These are phyloP conservation scores for Hanseniaspora pseudoguilliermondii DNA, from an alignment of 805 yeast genomes.

Conservation along the genomic window DNA sequence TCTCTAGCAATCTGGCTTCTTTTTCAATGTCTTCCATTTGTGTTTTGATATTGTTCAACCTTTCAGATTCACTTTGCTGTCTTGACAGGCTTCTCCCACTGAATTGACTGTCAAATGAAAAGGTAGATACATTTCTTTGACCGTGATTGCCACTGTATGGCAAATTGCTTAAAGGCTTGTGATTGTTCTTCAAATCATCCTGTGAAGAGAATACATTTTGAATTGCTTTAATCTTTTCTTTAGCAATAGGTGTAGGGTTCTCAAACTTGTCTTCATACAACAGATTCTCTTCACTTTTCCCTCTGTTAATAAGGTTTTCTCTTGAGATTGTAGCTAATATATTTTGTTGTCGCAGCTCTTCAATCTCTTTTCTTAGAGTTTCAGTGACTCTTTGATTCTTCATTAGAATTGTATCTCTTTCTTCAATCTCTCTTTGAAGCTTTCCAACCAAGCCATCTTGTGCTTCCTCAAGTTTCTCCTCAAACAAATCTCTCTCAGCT, in stretches of 20 bases:
- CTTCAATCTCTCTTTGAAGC: slow-evolving; percentile 52
- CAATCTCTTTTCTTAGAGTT: slow-evolving; percentile 50
- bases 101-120: background rate
- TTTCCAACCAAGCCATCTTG: slow-evolving; percentile 68
- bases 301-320: background rate
- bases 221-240: slow-evolving; percentile 20
- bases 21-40: slow-evolving; percentile 75
- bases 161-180: slow-evolving; percentile 27
- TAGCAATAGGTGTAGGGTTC: slow-evolving; percentile 21
- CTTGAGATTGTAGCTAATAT: slow-evolving; percentile 49
- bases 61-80: slow-evolving; percentile 55
- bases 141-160: slow-evolving; percentile 22
- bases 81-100: background rate
- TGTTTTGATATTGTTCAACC: slow-evolving; percentile 61
- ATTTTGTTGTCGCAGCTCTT: slow-evolving; percentile 48
- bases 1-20: slow-evolving; percentile 76
- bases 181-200: slow-evolving; percentile 15
- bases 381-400: slow-evolving; percentile 54
- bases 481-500: slow-evolving; percentile 53
- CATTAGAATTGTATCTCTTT: slow-evolving; percentile 52
- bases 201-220: slow-evolving; percentile 25
- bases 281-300: slow-evolving; percentile 9
- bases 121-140: slow-evolving; percentile 25
- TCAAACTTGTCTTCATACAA: slow-evolving; percentile 1
- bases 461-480: slow-evolving; percentile 57